A percentile compares a stretch with the other conserved stretches of the same genome.
phyloP scores from a whole-genome alignment of 176 grass and related monocot species.

The Chloris gayana region DNA sequence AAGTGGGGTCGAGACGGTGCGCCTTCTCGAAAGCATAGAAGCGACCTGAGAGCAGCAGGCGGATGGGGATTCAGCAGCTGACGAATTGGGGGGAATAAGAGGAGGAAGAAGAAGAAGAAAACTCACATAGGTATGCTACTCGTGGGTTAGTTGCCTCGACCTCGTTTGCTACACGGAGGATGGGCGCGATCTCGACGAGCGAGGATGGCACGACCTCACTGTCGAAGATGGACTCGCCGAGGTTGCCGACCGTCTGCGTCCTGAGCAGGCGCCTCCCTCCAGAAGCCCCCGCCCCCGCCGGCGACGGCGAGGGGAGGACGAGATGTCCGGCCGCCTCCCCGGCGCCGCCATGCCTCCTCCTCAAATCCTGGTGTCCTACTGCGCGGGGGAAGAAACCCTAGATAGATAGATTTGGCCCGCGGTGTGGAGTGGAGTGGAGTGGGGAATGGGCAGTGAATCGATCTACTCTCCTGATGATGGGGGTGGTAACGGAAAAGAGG shows the following conservation, averaged over 20 bases:
- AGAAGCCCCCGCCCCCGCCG: slow-evolving; percentile 9
- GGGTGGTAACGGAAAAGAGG: no score
- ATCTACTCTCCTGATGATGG: no score
- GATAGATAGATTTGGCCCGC: neutral
- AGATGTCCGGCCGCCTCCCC: no score
- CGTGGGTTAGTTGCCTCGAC: slow-evolving; percentile 63
- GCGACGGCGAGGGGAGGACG: slow-evolving; percentile 15
- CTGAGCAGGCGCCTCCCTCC: slow-evolving; percentile 42
- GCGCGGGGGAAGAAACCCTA: neutral
- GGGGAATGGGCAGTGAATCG: neutral
- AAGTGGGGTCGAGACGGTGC: slow-evolving; percentile 74
- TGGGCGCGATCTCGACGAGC: slow-evolving; percentile 44
- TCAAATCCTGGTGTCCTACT: no score
- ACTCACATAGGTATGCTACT: slow-evolving; percentile 87
- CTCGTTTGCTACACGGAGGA: slow-evolving; percentile 61
- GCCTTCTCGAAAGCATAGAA: slow-evolving; percentile 97
- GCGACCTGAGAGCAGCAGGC: slow-evolving; percentile 38
- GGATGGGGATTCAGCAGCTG: no score
- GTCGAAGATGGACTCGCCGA: slow-evolving; percentile 20
- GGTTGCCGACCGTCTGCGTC: slow-evolving; percentile 3
- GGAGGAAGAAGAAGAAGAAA: neutral
- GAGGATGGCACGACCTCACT: no score
- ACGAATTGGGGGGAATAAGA: neutral
- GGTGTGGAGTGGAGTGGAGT: neutral
- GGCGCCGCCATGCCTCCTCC: slow-evolving; percentile 27